Evolutionary conservation across 305 asterid genomes (phyloP).

Genomic region (Fraxinus sp.): DNA sequence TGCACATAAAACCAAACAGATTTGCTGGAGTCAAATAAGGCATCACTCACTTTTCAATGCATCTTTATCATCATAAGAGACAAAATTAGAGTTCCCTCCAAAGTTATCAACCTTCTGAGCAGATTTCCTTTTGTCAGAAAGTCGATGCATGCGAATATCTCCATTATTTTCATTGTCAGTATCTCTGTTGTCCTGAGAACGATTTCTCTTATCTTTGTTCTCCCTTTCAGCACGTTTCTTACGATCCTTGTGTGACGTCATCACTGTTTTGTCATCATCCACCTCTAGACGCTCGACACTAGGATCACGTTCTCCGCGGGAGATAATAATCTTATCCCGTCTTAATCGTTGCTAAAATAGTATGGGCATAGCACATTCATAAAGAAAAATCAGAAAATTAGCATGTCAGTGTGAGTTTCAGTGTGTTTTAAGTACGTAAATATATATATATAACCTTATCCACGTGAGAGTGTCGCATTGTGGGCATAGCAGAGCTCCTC

Average conservation of each 20-base stretch:
- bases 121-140: conserved; percentile 69
- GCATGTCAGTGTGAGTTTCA: background rate
- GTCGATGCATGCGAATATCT: conserved; percentile 61
- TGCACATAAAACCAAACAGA: background rate
- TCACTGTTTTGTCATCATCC: conserved; percentile 68
- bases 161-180: conserved; percentile 68
- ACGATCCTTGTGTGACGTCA: conserved; percentile 76
- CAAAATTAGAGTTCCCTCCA: conserved; percentile 57
- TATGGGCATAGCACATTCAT: conserved; percentile 19
- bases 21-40: conserved; percentile 2
- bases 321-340: conserved; percentile 60
- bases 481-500: conserved; percentile 67
- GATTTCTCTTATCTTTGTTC: conserved; percentile 65
- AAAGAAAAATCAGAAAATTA: conserved; percentile 16
- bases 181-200: conserved; percentile 70
- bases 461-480: conserved; percentile 50
- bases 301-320: conserved; percentile 65
- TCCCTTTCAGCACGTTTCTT: conserved; percentile 79
- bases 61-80: conserved; percentile 69
- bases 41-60: conserved; percentile 76
- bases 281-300: conserved; percentile 79
- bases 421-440: background rate
- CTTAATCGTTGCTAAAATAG: conserved; percentile 58
- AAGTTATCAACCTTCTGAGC: conserved; percentile 68
- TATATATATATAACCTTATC: conserved; percentile 57